phyloP scores from a whole-genome alignment of 2,329 filamentous ascomycete genomes.

The Aspergillus ibericus region DNA sequence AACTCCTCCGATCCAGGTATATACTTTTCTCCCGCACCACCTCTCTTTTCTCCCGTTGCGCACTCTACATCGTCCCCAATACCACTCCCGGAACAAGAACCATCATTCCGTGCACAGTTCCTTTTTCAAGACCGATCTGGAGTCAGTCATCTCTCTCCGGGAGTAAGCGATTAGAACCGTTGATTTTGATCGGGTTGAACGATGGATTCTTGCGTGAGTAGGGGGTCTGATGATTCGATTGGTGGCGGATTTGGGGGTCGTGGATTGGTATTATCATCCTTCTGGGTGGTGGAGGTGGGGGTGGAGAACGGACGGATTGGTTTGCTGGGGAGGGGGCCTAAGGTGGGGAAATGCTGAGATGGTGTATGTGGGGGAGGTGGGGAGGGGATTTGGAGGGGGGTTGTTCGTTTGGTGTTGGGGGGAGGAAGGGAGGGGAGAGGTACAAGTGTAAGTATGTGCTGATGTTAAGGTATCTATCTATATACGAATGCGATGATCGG shows the following conservation, averaged over 20 bases:
- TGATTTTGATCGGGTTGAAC: conserved; percentile 48
- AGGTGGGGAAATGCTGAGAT: conserved; percentile 30
- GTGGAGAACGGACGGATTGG: conserved; percentile 19
- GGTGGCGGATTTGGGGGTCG: conserved; percentile 49
- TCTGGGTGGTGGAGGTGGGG: neutral
- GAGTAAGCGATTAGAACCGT: conserved; percentile 35
- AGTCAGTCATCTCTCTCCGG: conserved; percentile 38
- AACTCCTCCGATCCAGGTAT: no score
- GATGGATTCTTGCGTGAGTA: conserved; percentile 54
- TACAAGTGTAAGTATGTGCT: no score
- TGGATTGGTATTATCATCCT: conserved; percentile 29
- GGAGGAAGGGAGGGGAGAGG: no score
- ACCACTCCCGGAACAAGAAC: conserved; percentile 27
- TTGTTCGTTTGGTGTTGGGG: no score
- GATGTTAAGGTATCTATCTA: no score
- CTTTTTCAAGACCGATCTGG: conserved; percentile 49
- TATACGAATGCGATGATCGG: no score
- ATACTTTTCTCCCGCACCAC: no score
- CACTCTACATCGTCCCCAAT: conserved; percentile 25
- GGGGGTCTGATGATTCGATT: conserved; percentile 50
- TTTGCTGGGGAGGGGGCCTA: no score
- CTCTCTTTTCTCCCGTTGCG: no score
- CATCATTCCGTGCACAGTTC: conserved; percentile 48
- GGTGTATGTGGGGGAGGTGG: conserved; percentile 44
- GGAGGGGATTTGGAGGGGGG: conserved; percentile 25